Evolutionary conservation across 2,329 filamentous ascomycete species (phyloP).

Genomic region (Cladophialophora exuberans): DNA sequence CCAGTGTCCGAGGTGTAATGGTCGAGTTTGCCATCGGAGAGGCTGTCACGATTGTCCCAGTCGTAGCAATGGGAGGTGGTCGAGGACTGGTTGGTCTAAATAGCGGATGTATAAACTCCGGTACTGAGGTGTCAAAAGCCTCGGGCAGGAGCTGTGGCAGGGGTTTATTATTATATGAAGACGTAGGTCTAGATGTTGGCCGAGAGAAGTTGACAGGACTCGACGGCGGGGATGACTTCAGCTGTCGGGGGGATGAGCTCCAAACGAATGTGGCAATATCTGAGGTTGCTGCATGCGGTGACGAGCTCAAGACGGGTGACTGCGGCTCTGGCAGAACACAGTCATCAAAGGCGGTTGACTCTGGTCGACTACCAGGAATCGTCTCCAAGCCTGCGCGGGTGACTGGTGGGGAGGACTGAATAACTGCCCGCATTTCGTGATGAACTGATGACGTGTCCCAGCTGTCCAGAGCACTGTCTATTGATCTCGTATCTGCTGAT

Average conservation of each 20-base stretch:
- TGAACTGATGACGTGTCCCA: slow-evolving; percentile 34
- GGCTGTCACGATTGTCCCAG: slow-evolving; percentile 59
- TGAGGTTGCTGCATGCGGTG: slow-evolving; percentile 27
- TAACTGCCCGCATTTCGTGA: slow-evolving; percentile 31
- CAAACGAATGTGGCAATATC: slow-evolving; percentile 20
- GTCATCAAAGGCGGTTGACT: slow-evolving; percentile 31
- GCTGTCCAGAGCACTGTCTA: slow-evolving; percentile 31
- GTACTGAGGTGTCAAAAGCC: slow-evolving; percentile 37
- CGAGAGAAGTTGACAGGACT: slow-evolving; percentile 36
- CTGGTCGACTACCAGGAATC: slow-evolving; percentile 34
- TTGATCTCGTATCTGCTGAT: slow-evolving; percentile 27
- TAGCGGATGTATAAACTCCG: slow-evolving; percentile 61
- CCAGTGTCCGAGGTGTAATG: slow-evolving; percentile 46
- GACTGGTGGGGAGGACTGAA: slow-evolving; percentile 31
- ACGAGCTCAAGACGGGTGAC: slow-evolving; percentile 25
- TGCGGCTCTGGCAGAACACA: slow-evolving; percentile 27
- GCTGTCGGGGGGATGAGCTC: slow-evolving; percentile 28
- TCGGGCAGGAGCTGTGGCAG: slow-evolving; percentile 6
- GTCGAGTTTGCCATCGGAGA: slow-evolving; percentile 59
- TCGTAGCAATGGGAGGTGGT: slow-evolving; percentile 55
- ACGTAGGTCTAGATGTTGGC: slow-evolving; percentile 27
- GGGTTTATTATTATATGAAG: slow-evolving; percentile 17
- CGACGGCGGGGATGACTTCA: slow-evolving; percentile 31
- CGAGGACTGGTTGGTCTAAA: slow-evolving; percentile 59
- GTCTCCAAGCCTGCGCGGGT: slow-evolving; percentile 30